phyloP scores from a whole-genome alignment of 805 yeast genomes.

The Wickerhamiella galacta region DNA sequence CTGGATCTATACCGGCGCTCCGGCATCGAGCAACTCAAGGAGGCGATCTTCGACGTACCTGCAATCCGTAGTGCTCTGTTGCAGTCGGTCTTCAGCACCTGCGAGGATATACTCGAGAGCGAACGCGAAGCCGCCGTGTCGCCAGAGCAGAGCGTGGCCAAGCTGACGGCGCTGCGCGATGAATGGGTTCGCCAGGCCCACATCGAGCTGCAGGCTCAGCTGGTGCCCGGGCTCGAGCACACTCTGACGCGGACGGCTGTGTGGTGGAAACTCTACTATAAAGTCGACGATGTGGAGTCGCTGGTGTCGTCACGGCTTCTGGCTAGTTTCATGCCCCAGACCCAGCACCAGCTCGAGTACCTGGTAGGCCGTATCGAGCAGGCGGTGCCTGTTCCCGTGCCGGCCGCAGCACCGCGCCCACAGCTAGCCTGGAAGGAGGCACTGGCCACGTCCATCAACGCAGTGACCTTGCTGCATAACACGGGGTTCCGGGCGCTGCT shows the following conservation, averaged over 20 bases:
- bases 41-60: constrained; percentile 8
- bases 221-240: constrained; percentile 15
- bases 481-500: constrained; percentile 17
- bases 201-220: constrained; percentile 22
- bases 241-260: constrained; percentile 13
- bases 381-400: too few relatives aligned
- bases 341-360: constrained; percentile 18
- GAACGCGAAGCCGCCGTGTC: constrained; percentile 5
- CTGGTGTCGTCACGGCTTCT: constrained; percentile 10
- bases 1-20: constrained; percentile 13
- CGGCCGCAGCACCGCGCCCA: constrained; percentile 2
- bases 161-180: constrained; percentile 11
- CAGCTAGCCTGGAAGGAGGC: constrained; percentile 1
- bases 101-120: constrained; percentile 16
- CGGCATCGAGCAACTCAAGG: constrained; percentile 13
- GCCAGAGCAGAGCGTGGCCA: constrained; percentile 8
- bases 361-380: constrained; percentile 20
- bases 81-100: constrained; percentile 16
- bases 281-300: constrained; percentile 23
- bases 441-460: neutral
- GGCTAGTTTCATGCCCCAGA: constrained; percentile 16
- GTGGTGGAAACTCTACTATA: constrained; percentile 25
- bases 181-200: constrained; percentile 25
- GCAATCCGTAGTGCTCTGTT: constrained; percentile 9
- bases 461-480: constrained; percentile 16